phyloP scores from a whole-genome alignment of 371 early-diverging fungal species.

The Umbelopsis sp. region DNA sequence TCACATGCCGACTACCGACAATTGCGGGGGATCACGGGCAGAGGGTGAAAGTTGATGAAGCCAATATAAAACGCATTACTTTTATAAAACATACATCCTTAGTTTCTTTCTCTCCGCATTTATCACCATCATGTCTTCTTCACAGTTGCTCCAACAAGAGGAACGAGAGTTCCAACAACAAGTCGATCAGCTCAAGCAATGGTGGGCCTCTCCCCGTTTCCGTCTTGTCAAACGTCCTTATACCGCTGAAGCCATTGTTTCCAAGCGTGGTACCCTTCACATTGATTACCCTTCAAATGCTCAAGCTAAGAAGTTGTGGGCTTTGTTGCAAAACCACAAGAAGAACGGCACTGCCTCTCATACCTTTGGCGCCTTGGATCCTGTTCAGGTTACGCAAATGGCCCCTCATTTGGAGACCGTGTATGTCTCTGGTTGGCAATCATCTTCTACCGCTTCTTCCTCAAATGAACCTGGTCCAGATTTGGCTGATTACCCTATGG shows the following conservation, averaged over 20 bases:
- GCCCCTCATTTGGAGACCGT: conserved; percentile 97
- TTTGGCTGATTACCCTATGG: conserved; percentile 98
- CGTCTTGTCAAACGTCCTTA: conserved; percentile 86
- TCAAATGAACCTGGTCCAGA: conserved; percentile 99
- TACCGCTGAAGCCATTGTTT: conserved; percentile 87
- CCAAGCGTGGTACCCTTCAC: conserved; percentile 87
- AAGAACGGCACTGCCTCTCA: conserved; percentile 78
- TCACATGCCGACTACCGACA: conserved; percentile 28
- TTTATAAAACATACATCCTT: conserved; percentile 3
- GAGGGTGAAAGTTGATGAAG: conserved; percentile 5
- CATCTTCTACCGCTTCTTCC: conserved; percentile 95
- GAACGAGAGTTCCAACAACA: conserved; percentile 74
- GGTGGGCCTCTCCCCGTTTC: conserved; percentile 92
- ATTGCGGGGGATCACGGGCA: conserved; percentile 29
- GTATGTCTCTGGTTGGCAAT: conserved; percentile 98
- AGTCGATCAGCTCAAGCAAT: conserved; percentile 82
- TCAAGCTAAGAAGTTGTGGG: conserved; percentile 95
- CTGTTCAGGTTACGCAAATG: conserved; percentile 97
- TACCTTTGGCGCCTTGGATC: conserved; percentile 96
- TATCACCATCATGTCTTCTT: conserved; percentile 25
- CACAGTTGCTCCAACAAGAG: conserved; percentile 53
- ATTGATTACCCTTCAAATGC: conserved; percentile 79
- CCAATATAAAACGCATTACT: neutral
- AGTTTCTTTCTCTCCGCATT: neutral
- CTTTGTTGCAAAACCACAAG: conserved; percentile 79